These are phyloP conservation scores for Kwoniella sp. DNA, from an alignment of 768 basidiomycete genomes.

Conservation along the genomic window DNA sequence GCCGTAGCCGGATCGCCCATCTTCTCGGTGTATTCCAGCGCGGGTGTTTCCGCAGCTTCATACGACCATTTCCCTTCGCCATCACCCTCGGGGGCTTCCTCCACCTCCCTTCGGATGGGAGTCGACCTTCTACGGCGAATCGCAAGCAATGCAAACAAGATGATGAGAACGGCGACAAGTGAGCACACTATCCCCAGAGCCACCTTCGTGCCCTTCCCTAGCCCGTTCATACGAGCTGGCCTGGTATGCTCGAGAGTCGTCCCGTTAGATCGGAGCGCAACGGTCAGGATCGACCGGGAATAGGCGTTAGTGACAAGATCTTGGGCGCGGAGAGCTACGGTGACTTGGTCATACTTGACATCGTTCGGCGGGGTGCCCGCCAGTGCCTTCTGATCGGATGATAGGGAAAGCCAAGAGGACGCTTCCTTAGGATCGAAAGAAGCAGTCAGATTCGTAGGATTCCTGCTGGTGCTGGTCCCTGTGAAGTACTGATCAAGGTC, in stretches of 20 bases:
- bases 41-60: slow-evolving; percentile 29
- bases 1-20: slow-evolving; percentile 31
- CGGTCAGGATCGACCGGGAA: slow-evolving; percentile 24
- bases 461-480: slow-evolving; percentile 58
- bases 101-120: not conserved
- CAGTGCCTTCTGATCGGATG: slow-evolving; percentile 58
- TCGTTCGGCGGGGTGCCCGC: slow-evolving; percentile 63
- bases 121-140: slow-evolving; percentile 1
- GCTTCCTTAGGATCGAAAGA: slow-evolving; percentile 62
- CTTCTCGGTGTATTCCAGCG: slow-evolving; percentile 28
- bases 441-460: slow-evolving; percentile 59
- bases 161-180: slow-evolving; percentile 9
- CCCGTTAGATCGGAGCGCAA: slow-evolving; percentile 23
- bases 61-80: slow-evolving; percentile 22
- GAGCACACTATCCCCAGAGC: slow-evolving; percentile 18
- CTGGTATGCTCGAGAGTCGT: slow-evolving; percentile 5
- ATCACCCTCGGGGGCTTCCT: not conserved
- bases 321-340: slow-evolving; percentile 17
- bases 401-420: slow-evolving; percentile 63
- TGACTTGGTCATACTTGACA: slow-evolving; percentile 36
- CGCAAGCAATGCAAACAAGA: slow-evolving; percentile 10
- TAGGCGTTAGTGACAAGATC: slow-evolving; percentile 34
- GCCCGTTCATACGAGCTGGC: slow-evolving; percentile 13
- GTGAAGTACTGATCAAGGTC: slow-evolving; percentile 64
- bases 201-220: slow-evolving; percentile 13